Conservation (phyloP, 2,329 filamentous ascomycete genomes). For the Curvularia spicifera region DNA sequence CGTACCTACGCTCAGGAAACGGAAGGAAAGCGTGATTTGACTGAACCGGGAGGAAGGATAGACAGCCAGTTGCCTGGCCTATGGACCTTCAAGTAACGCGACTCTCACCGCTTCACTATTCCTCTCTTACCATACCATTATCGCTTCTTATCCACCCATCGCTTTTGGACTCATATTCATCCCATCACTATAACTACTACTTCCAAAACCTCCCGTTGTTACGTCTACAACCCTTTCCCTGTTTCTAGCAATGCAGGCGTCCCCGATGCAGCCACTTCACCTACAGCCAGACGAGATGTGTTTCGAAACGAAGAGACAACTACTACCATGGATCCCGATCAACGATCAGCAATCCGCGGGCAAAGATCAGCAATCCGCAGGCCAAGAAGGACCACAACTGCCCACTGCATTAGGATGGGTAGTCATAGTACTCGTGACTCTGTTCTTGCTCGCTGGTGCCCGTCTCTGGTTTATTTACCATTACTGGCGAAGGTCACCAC, state of each 20-base stretch:
- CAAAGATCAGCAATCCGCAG: too few species aligned
- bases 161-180: background rate
- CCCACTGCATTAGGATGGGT: background rate
- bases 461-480: background rate
- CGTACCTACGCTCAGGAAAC: slow-evolving; percentile 14
- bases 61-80: background rate
- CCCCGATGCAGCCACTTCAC: background rate
- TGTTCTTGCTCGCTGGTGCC: too few species aligned
- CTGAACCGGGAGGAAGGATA: background rate
- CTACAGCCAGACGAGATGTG: background rate
- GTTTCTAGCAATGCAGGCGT: background rate
- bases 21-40: slow-evolving; percentile 1
- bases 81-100: background rate
- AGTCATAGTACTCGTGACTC: background rate
- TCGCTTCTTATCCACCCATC: background rate
- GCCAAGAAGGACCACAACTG: background rate
- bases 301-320: background rate
- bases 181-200: background rate
- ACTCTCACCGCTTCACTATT: background rate
- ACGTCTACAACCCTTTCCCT: background rate
- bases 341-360: background rate
- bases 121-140: background rate
- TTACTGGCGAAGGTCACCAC: background rate
- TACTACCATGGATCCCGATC: too few species aligned
- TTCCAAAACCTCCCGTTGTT: background rate